These are phyloP conservation scores for Fonsecaea erecta DNA, from an alignment of 2,329 filamentous ascomycete genomes.

Conservation along the genomic window DNA sequence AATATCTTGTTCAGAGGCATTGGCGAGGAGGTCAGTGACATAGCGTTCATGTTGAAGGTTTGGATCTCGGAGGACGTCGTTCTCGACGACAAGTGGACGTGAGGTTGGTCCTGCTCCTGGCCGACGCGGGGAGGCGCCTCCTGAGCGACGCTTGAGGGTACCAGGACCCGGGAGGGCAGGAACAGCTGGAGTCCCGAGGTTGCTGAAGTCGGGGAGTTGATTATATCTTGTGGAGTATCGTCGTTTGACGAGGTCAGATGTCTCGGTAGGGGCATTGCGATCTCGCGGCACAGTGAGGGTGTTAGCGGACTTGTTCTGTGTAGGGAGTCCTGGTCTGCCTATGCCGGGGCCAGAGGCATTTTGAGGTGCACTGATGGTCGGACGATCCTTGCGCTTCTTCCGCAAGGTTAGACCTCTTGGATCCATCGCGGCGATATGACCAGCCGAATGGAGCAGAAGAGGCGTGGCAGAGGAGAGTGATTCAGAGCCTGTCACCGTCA, in stretches of 20 bases:
- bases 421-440: conserved; percentile 20
- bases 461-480: background rate
- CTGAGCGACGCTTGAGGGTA: conserved; percentile 56
- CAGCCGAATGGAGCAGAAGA: background rate
- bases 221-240: conserved; percentile 94
- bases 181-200: conserved; percentile 70
- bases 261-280: conserved; percentile 46
- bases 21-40: conserved; percentile 69
- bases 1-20: conserved; percentile 87
- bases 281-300: conserved; percentile 43
- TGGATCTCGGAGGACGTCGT: conserved; percentile 78
- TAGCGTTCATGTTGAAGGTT: conserved; percentile 78
- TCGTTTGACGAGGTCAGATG: conserved; percentile 85
- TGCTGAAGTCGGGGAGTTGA: conserved; percentile 71
- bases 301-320: conserved; percentile 45
- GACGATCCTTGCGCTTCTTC: conserved; percentile 62
- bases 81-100: conserved; percentile 71
- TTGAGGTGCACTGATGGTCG: conserved; percentile 61
- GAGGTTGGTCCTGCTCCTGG: conserved; percentile 55
- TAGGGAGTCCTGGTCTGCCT: conserved; percentile 33
- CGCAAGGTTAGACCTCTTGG: conserved; percentile 64
- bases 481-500: background rate
- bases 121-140: conserved; percentile 58
- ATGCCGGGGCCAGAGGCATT: conserved; percentile 54
- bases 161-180: conserved; percentile 59